Conservation (phyloP, 192 early-diverging fungal genomes). For the Bifiguratus adelaidae region DNA sequence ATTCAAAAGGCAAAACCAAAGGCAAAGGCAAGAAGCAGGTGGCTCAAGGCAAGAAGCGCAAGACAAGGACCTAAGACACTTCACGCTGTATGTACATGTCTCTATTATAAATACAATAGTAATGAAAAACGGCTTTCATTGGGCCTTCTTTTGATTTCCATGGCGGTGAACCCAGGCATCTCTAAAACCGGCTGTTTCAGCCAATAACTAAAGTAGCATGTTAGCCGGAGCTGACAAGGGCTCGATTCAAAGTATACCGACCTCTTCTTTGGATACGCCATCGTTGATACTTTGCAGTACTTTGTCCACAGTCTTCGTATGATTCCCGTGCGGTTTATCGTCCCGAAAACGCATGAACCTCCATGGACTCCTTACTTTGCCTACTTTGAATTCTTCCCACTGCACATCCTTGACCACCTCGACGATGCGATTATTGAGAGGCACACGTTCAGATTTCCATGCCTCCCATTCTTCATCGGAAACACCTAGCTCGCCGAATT, state of each 20-base stretch:
- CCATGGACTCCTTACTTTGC: no score
- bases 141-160: no score
- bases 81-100: no score
- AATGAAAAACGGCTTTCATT: no score
- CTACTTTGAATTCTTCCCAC: slow-evolving; percentile 8
- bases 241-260: no score
- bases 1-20: neutral
- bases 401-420: slow-evolving; percentile 51
- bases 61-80: no score
- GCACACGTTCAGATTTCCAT: slow-evolving; percentile 16
- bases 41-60: neutral
- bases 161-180: no score
- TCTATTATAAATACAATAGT: no score
- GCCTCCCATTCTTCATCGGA: slow-evolving; percentile 39
- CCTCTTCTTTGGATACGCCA: slow-evolving; percentile 53
- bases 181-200: no score
- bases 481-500: slow-evolving; percentile 42
- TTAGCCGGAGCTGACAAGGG: no score
- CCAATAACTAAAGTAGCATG: no score
- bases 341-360: slow-evolving; percentile 67
- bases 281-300: slow-evolving; percentile 63
- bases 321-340: slow-evolving; percentile 71
- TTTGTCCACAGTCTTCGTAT: slow-evolving; percentile 40
- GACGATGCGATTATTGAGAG: slow-evolving; percentile 43
- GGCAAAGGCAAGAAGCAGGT: neutral